Conservation (phyloP, 2,329 filamentous ascomycete genomes). For the Bretziella fagacearum region DNA sequence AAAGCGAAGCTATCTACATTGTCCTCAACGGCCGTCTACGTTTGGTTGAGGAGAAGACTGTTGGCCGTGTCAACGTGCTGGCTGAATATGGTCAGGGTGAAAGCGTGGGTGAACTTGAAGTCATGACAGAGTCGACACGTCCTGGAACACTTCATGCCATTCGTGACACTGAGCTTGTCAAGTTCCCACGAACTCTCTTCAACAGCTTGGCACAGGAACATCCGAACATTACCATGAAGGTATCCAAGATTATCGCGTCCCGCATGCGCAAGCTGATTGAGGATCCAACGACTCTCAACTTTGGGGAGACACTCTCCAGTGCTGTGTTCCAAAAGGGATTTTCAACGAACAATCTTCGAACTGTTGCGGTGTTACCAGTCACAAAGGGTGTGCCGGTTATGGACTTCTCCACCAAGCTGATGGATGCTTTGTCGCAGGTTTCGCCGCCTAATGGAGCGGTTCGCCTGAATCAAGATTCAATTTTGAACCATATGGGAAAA, state of each 20-base stretch:
- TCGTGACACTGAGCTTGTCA: conserved; percentile 87
- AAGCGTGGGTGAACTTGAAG: conserved; percentile 91
- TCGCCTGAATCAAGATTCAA: conserved; percentile 80
- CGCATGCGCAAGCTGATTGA: conserved; percentile 83
- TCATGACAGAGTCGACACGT: conserved; percentile 84
- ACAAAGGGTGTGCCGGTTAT: conserved; percentile 83
- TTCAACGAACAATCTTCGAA: conserved; percentile 81
- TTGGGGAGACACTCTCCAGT: conserved; percentile 35
- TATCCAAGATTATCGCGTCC: conserved; percentile 94
- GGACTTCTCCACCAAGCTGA: conserved; percentile 78
- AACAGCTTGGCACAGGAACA: conserved; percentile 96
- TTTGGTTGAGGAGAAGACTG: conserved; percentile 63
- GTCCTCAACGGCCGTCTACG: conserved; percentile 85
- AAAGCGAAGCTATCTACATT: conserved; percentile 96
- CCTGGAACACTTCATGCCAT: conserved; percentile 89
- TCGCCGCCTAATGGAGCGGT: conserved; percentile 80
- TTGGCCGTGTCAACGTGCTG: conserved; percentile 67
- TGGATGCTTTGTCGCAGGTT: conserved; percentile 77
- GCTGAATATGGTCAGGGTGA: conserved; percentile 95
- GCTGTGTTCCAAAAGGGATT: conserved; percentile 40
- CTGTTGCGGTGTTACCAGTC: conserved; percentile 80
- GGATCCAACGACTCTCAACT: conserved; percentile 51
- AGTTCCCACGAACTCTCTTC: conserved; percentile 88
- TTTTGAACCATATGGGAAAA: conserved; percentile 83
- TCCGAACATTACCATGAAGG: conserved; percentile 95